Base-by-base conservation (phyloP, 1,284 basidiomycete genomes). In the Lignosus rhinocerotis region DNA sequence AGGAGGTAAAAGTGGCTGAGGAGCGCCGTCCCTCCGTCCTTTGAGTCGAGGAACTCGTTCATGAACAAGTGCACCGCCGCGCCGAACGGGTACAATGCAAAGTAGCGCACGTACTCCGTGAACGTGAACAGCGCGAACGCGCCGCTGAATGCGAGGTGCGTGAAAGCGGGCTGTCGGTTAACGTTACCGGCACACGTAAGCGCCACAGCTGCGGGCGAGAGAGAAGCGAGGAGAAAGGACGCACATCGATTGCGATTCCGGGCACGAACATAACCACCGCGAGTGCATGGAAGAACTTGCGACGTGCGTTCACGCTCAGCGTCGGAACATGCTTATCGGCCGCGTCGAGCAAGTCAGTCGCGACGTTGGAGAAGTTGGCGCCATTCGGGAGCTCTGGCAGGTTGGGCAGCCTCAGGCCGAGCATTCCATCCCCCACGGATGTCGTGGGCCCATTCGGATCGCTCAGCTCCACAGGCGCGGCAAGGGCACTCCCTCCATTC, bases 231-330 rank as follows among this genome's bases (percentile, higher is more conserved):
- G 10, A 30, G 33, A 21, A 32, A 42, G 54, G 57, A 88, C 93
- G 79, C 70, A 96, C 94, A 72, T 99, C 97, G 69, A 93, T 75
- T 0, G 88, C 90, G 53, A 99, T 88, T 0, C 95, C 96, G 4
- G 97, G 97, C 43, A 97, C 77, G 71, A 99, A 98, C 91, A 99
- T 96, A 38, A 94, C 80, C 51, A 98, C 94, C 0, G 96, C 94
- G 36, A 99, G 80, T 14, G 87, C 93, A 76, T 99, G 97, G 77
- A 99, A 99, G 75, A 92, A 98, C 75, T 99, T 99, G 56, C 97
- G 83, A 55, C 96, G 82, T n/a, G 93, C 93, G 72, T 99, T 99
- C 61, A 98, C 78, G 44, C 90, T 88, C 58, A 99, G 76, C 21
- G 90, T 93, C n/a, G 93, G 93, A 58, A 95, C 88, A 59, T 85